Conservation (phyloP, 2,329 filamentous ascomycete species). For the Didymella segeticola region DNA sequence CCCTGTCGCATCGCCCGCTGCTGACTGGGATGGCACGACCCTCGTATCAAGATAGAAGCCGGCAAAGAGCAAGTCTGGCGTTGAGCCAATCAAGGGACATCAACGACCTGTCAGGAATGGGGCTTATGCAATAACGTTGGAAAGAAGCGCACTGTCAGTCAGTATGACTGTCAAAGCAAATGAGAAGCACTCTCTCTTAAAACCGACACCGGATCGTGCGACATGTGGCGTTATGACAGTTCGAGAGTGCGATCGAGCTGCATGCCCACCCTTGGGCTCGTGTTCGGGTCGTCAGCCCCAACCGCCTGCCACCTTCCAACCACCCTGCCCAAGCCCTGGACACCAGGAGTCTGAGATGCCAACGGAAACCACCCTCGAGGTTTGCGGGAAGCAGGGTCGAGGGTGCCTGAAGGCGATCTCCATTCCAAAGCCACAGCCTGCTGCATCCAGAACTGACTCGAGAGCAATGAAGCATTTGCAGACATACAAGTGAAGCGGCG, state of each 20-base stretch:
- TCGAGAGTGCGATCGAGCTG: slow-evolving; percentile 20
- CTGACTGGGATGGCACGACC: slow-evolving; percentile 41
- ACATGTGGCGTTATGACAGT: slow-evolving; percentile 30
- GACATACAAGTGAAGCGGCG: not conserved
- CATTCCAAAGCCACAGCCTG: slow-evolving; percentile 28
- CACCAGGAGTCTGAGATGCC: slow-evolving; percentile 10
- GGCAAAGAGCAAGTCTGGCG: slow-evolving; percentile 31
- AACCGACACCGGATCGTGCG: slow-evolving; percentile 25
- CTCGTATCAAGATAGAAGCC: slow-evolving; percentile 38
- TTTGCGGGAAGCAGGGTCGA: slow-evolving; percentile 49
- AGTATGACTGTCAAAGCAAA: slow-evolving; percentile 45
- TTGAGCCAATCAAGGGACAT: slow-evolving; percentile 35
- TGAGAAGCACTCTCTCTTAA: slow-evolving; percentile 3
- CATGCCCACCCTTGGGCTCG: slow-evolving; percentile 22
- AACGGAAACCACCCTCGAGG: slow-evolving; percentile 36
- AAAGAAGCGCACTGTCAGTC: slow-evolving; percentile 34
- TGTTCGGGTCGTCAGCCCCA: slow-evolving; percentile 28
- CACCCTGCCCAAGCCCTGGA: slow-evolving; percentile 14
- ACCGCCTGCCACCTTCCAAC: slow-evolving; percentile 20
- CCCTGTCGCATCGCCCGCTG: slow-evolving; percentile 35
- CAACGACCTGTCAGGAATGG: slow-evolving; percentile 35
- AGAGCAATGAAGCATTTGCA: not conserved
- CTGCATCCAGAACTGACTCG: slow-evolving; percentile 27
- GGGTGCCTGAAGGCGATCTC: slow-evolving; percentile 46
- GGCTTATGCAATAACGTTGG: slow-evolving; percentile 51